phyloP scores from a whole-genome alignment of 257 asterid species.

The Sherardia arvensis region DNA sequence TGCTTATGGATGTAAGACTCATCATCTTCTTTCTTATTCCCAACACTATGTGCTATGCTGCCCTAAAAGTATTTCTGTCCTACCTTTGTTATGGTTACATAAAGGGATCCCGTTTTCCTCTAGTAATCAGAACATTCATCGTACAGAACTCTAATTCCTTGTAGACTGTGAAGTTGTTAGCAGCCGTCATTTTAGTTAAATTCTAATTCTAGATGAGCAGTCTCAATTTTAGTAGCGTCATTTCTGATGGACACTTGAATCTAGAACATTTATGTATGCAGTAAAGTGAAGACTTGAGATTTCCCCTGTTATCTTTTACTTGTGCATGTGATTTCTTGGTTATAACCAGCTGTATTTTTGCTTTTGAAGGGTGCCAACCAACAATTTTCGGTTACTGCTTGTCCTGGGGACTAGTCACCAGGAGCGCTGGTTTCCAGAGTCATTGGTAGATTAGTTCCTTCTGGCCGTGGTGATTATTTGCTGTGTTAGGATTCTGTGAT shows the following conservation, averaged over 20 bases:
- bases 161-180: not conserved
- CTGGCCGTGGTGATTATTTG: not conserved
- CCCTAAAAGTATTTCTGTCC: not conserved
- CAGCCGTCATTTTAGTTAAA: not conserved
- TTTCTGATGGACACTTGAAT: not conserved
- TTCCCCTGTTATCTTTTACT: not conserved
- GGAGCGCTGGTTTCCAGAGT: not conserved
- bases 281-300: not conserved
- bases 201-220: not conserved
- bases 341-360: not conserved
- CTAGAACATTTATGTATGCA: not conserved
- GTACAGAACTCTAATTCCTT: not conserved
- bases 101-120: not conserved
- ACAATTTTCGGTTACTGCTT: not conserved
- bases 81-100: not conserved
- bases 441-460: not conserved
- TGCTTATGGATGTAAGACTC: constrained; percentile 1
- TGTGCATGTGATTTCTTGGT: not conserved
- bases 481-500: not conserved
- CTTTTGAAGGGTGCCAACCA: not conserved
- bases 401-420: not conserved
- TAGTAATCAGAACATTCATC: not conserved
- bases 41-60: not conserved
- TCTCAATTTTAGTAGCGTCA: not conserved
- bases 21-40: not conserved